Evolutionary conservation across 495 filamentous ascomycete species (phyloP), one percentile per base, ranked within the genome.

Genomic region (Astrocystis sublimbata): DNA sequence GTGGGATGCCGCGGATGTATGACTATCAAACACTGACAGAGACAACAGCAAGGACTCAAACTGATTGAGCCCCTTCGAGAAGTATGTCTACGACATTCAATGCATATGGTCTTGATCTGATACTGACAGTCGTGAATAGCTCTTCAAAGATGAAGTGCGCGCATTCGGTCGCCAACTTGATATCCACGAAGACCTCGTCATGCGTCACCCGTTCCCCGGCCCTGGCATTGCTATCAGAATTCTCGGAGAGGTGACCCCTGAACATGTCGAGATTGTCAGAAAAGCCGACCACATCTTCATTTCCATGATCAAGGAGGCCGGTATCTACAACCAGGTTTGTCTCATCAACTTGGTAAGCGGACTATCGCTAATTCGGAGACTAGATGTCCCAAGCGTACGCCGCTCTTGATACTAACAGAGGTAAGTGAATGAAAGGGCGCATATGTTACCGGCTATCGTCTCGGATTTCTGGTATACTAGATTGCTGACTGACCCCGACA

Each of bases 241-340:
- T 51, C 78, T 97, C 0, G 94, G 94, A 38, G 93, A 96, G 60
- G 90, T 97, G 4, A 96, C 89, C 10, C 79, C 80, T 4, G 88
- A 92, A 66, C 84, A 87, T 53, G 87, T 97, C 26, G 83, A 84
- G 26, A 96, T 97, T 38, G 92, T 87, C 15, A 83, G 92, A 17
- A 77, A 90, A 68, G 94, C 94, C 2, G 94, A 98, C 72, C 73
- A 90, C 63, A 91, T 92, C 70, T 98, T 93, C 78, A 96, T 97
- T 68, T 80, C 83, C 56, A 90, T 89, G 85, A 96, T 98, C 75
- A 81, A 77, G 49, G 87, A 86, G 31, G 92, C 91, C 2, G 94
- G 92, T 19, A 70, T 97, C 2, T 98, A 98, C 71, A 76, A 90
- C 46, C 71, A 62, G 15, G 59, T 62, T 12, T 30, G 50, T 55